Evolutionary conservation across 1,284 basidiomycete genomes (phyloP), one percentile per base, ranked within the genome.

Genomic region (Boletus nobilissimus): DNA sequence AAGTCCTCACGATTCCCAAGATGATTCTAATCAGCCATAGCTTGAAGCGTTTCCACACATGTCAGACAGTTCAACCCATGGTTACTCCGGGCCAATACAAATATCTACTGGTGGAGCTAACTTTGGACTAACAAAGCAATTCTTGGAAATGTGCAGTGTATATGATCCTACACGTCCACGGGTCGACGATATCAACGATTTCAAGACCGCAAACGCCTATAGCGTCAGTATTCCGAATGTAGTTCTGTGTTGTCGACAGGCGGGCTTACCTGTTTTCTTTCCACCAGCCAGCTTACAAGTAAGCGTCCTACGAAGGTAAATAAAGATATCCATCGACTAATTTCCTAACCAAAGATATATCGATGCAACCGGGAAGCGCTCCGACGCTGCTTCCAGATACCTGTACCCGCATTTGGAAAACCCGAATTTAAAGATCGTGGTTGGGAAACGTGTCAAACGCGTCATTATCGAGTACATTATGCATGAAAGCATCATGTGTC

Each of bases 361-460:
- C 29, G 87, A 91, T 0, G 79, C 85, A 39, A 91, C 89, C 0
- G 93, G 93, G 43, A 88, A 81, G 68, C 90, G 93, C 19, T 93
- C 89, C 0, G 92, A 94, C 80, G 82, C 89, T 8, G 88, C 93
- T 4, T 91, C 93, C 78, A 76, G 88, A 78, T 92, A 90, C 77
- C 84, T 94, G 26, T 94, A 93, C 80, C 90, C 89, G 57, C 88
- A 91, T 72, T 77, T 82, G 4, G 79, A 84, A 32, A 88, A 88
- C 73, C 84, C 86, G 38, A 91, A 90, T 70, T 75, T 92, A 18
- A 82, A 82, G 11, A 85, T 92, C n/a, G 43, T 87, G 9, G 83
- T 82, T 18, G 85, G 86, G 14, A 87, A 86, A 68, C 86, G 87
- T 3, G 90, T 91, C 24, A 86, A 88, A 26, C 87, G 88, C 2